Percentiles rank a stretch among this genome's conserved stretches.
phyloP scores from a whole-genome alignment of 208 protist species.

The Acanthamoeba triangularis region DNA sequence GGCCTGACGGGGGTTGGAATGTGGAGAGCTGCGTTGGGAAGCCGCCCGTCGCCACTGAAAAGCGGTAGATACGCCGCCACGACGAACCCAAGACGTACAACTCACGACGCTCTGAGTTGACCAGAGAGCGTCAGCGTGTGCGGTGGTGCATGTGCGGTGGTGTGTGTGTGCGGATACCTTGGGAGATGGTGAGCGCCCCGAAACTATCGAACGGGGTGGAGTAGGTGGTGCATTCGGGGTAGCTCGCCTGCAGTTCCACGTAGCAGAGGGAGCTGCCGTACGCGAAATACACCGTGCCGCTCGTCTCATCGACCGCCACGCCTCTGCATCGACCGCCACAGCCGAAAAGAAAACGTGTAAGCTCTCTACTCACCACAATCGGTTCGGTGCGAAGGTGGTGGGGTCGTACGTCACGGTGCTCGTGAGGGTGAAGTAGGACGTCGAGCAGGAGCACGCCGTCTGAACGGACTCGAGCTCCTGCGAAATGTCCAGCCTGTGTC shows the following conservation, averaged over 20 bases:
- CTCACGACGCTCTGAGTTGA: not conserved
- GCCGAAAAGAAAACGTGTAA: not conserved
- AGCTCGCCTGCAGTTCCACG: not conserved
- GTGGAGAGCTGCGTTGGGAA: not conserved
- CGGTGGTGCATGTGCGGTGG: not conserved
- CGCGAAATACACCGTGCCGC: conserved; percentile 13
- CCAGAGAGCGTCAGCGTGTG: not conserved
- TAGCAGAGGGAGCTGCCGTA: not conserved
- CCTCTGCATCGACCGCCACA: not conserved
- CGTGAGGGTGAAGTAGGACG: not conserved
- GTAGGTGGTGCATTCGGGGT: not conserved
- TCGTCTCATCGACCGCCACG: not conserved
- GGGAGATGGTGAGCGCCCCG: not conserved
- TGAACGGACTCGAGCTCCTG: not conserved
- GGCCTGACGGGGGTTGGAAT: not conserved
- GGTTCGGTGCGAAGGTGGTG: not conserved
- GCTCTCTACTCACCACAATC: too few species aligned
- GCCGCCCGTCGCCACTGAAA: not conserved
- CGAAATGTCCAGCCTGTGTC: not conserved
- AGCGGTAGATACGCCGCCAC: not conserved
- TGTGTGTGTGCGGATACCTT: not conserved
- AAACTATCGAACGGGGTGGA: not conserved
- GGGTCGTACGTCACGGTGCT: not conserved
- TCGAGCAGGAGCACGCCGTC: not conserved
- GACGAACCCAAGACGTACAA: not conserved